Percentiles rank a stretch among this genome's conserved stretches.
phyloP scores from a whole-genome alignment of 106 monocot species.

The Hemerocallis citrina region DNA sequence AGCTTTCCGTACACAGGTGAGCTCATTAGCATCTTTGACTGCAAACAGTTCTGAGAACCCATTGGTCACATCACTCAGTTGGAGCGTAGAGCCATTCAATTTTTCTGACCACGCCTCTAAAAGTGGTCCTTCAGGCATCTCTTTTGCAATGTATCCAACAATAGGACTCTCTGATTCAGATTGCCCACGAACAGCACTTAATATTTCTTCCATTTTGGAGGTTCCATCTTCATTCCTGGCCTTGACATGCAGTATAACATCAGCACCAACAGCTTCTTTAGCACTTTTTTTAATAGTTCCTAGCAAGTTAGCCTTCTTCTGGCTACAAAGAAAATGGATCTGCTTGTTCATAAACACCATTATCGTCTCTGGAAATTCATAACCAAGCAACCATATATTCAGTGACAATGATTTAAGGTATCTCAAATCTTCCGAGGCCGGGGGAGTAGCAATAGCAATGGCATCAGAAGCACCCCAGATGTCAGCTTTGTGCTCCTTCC shows the following conservation, averaged over 20 bases:
- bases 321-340: constrained; percentile 86
- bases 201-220: constrained; percentile 52
- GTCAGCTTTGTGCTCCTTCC: constrained; percentile 52
- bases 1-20: constrained; percentile 69
- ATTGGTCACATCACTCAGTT: constrained; percentile 68
- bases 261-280: constrained; percentile 62
- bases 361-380: constrained; percentile 94
- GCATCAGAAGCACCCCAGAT: constrained; percentile 60
- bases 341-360: constrained; percentile 89
- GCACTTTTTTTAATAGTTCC: constrained; percentile 56
- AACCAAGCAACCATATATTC: constrained; percentile 87
- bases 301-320: constrained; percentile 77
- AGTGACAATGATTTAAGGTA: constrained; percentile 90
- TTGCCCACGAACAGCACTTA: constrained; percentile 35
- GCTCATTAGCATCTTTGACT: constrained; percentile 72
- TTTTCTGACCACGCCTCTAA: constrained; percentile 75
- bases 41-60: constrained; percentile 87
- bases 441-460: constrained; percentile 73
- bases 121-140: constrained; percentile 85
- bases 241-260: constrained; percentile 76
- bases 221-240: constrained; percentile 67
- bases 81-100: constrained; percentile 31
- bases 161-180: constrained; percentile 40
- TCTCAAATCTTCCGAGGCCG: constrained; percentile 79
- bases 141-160: constrained; percentile 70